These are phyloP conservation scores for Schwanniomyces occidentalis DNA, from an alignment of 805 yeast genomes.

Conservation along the genomic window DNA sequence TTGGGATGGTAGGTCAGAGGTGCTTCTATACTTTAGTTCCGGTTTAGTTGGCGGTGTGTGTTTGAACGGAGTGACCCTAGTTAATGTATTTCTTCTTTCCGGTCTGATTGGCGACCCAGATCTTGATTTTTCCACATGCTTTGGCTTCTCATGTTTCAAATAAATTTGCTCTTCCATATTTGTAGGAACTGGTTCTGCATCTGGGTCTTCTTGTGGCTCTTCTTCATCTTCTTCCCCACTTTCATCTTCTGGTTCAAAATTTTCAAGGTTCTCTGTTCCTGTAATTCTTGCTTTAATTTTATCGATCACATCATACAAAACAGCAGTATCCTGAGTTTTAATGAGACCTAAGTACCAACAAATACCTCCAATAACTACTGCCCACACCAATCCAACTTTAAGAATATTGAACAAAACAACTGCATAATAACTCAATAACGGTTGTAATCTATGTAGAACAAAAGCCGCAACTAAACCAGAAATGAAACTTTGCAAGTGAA, in stretches of 20 bases:
- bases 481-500: slow-evolving; percentile 29
- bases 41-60: slow-evolving; percentile 1
- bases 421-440: slow-evolving; percentile 21
- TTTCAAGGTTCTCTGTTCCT: neutral
- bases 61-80: slow-evolving; percentile 24
- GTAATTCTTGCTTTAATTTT: slow-evolving; percentile 2
- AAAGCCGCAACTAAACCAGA: slow-evolving; percentile 26
- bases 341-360: slow-evolving; percentile 34
- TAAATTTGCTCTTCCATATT: neutral
- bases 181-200: neutral
- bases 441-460: slow-evolving; percentile 20
- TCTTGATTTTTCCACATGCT: neutral
- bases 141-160: neutral
- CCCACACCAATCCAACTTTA: slow-evolving; percentile 26
- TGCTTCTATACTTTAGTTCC: slow-evolving; percentile 13
- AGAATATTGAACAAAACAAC: slow-evolving; percentile 17
- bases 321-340: slow-evolving; percentile 13
- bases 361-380: slow-evolving; percentile 19
- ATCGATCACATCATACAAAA: slow-evolving; percentile 4
- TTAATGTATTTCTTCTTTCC: slow-evolving; percentile 18
- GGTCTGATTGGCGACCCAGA: slow-evolving; percentile 12
- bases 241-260: slow-evolving; percentile 1
- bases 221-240: slow-evolving; percentile 1
- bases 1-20: slow-evolving; percentile 15
- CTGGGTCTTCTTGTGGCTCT: neutral